Evolutionary conservation across 352 stramenopile species (phyloP).

Genomic region (Thalassiosira delicatula): DNA sequence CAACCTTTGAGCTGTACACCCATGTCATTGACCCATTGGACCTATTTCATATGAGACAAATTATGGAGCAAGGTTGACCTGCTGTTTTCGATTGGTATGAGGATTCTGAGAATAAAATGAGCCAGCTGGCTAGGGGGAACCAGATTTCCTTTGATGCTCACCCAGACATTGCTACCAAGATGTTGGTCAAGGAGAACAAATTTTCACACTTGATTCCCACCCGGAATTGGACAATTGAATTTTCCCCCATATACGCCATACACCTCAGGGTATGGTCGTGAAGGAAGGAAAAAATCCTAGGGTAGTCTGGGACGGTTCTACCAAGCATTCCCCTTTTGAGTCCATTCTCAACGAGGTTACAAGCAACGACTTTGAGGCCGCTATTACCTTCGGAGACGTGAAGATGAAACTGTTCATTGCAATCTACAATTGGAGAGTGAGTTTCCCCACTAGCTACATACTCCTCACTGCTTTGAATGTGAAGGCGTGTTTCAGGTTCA

Average conservation of each 20-base stretch:
- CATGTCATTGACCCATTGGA: not conserved
- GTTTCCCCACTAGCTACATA: slow-evolving; percentile 5
- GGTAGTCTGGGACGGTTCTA: slow-evolving; percentile 45
- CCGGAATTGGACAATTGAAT: not conserved
- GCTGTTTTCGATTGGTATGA: not conserved
- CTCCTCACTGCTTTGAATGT: slow-evolving; percentile 16
- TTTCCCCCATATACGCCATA: slow-evolving; percentile 2
- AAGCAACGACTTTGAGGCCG: not conserved
- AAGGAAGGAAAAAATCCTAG: slow-evolving; percentile 20
- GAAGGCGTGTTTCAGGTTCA: slow-evolving; percentile 37
- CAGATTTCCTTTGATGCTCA: slow-evolving; percentile 9
- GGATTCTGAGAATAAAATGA: not conserved
- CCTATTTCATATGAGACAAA: not conserved
- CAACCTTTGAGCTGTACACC: not conserved
- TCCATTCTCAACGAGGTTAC: slow-evolving; percentile 40
- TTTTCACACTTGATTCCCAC: slow-evolving; percentile 33
- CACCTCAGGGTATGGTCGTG: slow-evolving; percentile 21
- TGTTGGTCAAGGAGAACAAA: slow-evolving; percentile 42
- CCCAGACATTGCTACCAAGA: not conserved
- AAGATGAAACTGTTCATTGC: not conserved
- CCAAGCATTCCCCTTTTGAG: not conserved
- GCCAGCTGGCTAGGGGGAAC: slow-evolving; percentile 27
- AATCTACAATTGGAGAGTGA: slow-evolving; percentile 38
- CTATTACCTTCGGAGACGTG: slow-evolving; percentile 42
- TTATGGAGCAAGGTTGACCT: not conserved